Evolutionary conservation across 805 yeast species (phyloP), one percentile per base, ranked within the genome.

Genomic region (Saturnispora besseyi): DNA sequence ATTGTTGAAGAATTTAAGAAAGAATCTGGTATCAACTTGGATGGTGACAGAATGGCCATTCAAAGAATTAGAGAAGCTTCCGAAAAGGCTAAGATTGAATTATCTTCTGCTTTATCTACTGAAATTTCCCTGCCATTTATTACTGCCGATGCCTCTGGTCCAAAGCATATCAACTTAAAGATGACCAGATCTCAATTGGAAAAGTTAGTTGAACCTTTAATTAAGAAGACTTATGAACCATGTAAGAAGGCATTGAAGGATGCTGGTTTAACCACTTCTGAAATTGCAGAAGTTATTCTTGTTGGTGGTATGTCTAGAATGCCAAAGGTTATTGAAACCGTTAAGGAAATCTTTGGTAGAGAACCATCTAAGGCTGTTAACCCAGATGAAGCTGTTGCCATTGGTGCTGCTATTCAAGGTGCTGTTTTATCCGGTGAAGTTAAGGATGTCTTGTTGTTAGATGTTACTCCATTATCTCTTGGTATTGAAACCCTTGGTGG

Each of bases 401-500:
- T 86, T 56, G 95, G 95, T 61, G 95, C 95, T 31, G 93, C 95
- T 44, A 84, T 86, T 59, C 95, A 86, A 69, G 95, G 91, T 60
- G 95, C 90, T 58, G 83, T 86, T 37, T 69, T 86, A 50, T 82
- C 90, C 21, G 95, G 95, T 56, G 88, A 85, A 58, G 82, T 86
- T 49, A 82, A 79, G 66, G 84, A 85, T 62, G 91, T 86, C 41
- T 75, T 86, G 48, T 67, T 86, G 49, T 72, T 86, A 57, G 95
- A 86, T 67, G 93, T 86, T 22, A 84, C 93, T 28, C 95, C 95
- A 65, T 78, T 86, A 66, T 84, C 93, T 52, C 78, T 89, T 58
- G 97, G 97, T 84, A 89, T 89, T 68, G 97, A 89, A 81, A 89
- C 97, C 66, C 81, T 89, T 72, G 97, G 97, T 69, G 97, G 97